phyloP scores from a whole-genome alignment of 2,329 filamentous ascomycete species.

The Claviceps humidiphila region DNA sequence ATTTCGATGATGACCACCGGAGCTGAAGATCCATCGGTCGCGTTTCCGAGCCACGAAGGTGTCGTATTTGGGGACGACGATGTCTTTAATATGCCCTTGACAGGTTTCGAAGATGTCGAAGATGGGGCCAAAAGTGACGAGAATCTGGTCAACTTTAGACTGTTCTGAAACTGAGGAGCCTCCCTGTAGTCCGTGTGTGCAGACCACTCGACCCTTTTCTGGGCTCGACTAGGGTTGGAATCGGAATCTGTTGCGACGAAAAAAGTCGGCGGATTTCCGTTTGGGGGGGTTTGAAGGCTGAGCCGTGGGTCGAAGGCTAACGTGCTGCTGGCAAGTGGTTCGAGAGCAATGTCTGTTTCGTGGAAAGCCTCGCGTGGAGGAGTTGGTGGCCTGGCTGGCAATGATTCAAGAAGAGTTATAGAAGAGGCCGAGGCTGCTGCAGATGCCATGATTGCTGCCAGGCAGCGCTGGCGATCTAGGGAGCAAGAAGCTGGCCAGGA shows the following conservation, averaged over 20 bases:
- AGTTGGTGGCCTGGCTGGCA: conserved; percentile 50
- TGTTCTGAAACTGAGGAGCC: conserved; percentile 30
- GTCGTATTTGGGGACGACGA: conserved; percentile 35
- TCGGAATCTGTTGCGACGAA: conserved; percentile 27
- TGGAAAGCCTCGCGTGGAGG: conserved; percentile 44
- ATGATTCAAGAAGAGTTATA: conserved; percentile 31
- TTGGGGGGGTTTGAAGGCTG: conserved; percentile 39
- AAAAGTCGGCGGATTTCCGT: conserved; percentile 30
- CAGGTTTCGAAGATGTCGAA: conserved; percentile 28
- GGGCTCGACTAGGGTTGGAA: conserved; percentile 29
- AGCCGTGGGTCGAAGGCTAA: conserved; percentile 23
- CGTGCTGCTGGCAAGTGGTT: conserved; percentile 22
- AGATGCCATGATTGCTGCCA: conserved; percentile 28
- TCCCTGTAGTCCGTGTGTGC: conserved; percentile 43
- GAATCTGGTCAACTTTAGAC: conserved; percentile 22
- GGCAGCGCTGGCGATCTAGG: conserved; percentile 27
- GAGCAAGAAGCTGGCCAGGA: conserved; percentile 12
- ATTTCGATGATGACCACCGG: conserved; percentile 57
- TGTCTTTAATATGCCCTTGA: conserved; percentile 68
- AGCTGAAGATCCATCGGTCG: conserved; percentile 25
- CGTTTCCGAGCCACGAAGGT: conserved; percentile 25
- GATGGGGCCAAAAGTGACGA: conserved; percentile 28
- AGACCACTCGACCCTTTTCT: conserved; percentile 46
- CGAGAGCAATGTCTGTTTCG: conserved; percentile 23
- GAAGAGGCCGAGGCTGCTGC: conserved; percentile 22